Conservation (phyloP, 805 yeast species). For the Vanderwaltozyma yarrowii region DNA sequence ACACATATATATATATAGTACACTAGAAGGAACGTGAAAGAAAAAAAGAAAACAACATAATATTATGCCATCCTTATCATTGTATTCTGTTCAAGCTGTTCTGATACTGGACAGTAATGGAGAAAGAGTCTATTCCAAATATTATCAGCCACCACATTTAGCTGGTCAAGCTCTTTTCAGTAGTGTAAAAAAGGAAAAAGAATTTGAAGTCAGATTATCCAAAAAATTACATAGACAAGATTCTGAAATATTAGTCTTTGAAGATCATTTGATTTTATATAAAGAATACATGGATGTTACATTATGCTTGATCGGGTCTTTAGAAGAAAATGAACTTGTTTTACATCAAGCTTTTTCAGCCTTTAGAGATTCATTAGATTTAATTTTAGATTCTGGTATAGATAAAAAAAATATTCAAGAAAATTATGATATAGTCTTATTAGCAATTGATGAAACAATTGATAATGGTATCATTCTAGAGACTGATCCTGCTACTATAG, state of each 20-base stretch:
- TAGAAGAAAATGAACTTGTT: conserved; percentile 79
- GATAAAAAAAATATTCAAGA: conserved; percentile 75
- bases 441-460: conserved; percentile 83
- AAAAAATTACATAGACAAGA: conserved; percentile 70
- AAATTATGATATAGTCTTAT: conserved; percentile 72
- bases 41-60: too few relatives aligned
- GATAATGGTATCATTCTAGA: conserved; percentile 92
- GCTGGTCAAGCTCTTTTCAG: conserved; percentile 25
- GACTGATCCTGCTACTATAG: conserved; percentile 77
- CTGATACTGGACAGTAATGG: conserved; percentile 77
- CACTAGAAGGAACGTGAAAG: too few relatives aligned
- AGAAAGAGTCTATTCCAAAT: conserved; percentile 71
- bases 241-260: conserved; percentile 71
- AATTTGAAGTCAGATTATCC: conserved; percentile 66
- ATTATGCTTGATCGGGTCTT: conserved; percentile 56
- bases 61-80: conserved; percentile 35
- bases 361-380: conserved; percentile 70
- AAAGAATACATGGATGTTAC: conserved; percentile 73
- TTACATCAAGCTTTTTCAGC: conserved; percentile 68
- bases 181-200: conserved; percentile 51
- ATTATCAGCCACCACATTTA: conserved; percentile 58
- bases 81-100: conserved; percentile 75
- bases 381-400: conserved; percentile 51
- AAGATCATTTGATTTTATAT: conserved; percentile 73
- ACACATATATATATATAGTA: too few relatives aligned